These are phyloP conservation scores for Aspergillus olivimuriae DNA, from an alignment of 495 filamentous ascomycete genomes.

Conservation along the genomic window DNA sequence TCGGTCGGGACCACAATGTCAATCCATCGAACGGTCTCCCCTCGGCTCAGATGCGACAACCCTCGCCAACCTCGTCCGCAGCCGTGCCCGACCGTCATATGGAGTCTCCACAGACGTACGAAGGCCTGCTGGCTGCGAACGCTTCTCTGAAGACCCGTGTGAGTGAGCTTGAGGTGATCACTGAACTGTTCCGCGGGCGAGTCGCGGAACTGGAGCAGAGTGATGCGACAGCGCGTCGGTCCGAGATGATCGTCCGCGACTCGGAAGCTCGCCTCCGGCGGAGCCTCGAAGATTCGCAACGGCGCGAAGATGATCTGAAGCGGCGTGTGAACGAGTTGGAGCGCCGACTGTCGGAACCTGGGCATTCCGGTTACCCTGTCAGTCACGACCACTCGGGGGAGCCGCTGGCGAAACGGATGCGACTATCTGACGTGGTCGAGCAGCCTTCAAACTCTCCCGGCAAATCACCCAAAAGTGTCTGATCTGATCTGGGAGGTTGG, in stretches of 20 bases:
- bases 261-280: slow-evolving; percentile 57
- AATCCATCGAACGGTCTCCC: slow-evolving; percentile 52
- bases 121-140: slow-evolving; percentile 69
- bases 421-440: slow-evolving; percentile 38
- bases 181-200: slow-evolving; percentile 84
- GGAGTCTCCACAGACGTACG: slow-evolving; percentile 73
- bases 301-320: slow-evolving; percentile 77
- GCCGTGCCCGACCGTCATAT: slow-evolving; percentile 69
- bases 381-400: slow-evolving; percentile 29
- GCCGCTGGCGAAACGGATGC: slow-evolving; percentile 41
- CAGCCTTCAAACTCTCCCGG: slow-evolving; percentile 29
- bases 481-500: slow-evolving; percentile 11
- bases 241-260: slow-evolving; percentile 50
- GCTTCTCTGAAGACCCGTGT: slow-evolving; percentile 83
- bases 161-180: slow-evolving; percentile 91
- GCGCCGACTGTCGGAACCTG: slow-evolving; percentile 44
- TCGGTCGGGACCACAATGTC: slow-evolving; percentile 58
- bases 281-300: slow-evolving; percentile 67
- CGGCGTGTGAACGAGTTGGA: slow-evolving; percentile 76
- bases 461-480: slow-evolving; percentile 38
- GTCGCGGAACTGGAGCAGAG: slow-evolving; percentile 80
- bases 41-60: slow-evolving; percentile 48
- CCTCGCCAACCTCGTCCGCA: slow-evolving; percentile 62
- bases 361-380: slow-evolving; percentile 9
- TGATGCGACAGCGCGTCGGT: slow-evolving; percentile 58